A percentile compares a stretch with the other conserved stretches of the same genome.
Conservation (phyloP, 2,329 filamentous ascomycete species). For the Trichoderma harzianum region DNA sequence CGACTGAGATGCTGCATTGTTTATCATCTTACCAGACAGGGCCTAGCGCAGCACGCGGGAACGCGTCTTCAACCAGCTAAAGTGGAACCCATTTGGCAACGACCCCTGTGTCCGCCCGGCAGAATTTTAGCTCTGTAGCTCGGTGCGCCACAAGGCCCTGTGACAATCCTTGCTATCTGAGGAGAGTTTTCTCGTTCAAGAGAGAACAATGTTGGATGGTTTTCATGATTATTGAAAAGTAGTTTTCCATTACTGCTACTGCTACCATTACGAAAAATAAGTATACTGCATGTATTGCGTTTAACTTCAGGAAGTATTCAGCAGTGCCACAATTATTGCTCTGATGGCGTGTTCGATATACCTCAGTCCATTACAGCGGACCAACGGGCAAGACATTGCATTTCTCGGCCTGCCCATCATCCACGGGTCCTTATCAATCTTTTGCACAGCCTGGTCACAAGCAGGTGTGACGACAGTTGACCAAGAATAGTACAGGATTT, state of each 20-base stretch:
- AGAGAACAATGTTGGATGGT: not conserved
- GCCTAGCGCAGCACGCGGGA: slow-evolving; percentile 31
- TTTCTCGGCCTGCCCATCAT: slow-evolving; percentile 20
- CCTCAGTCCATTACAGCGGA: slow-evolving; percentile 9
- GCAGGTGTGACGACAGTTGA: not conserved
- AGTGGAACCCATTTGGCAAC: slow-evolving; percentile 6
- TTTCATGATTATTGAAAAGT: not conserved
- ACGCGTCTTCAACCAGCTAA: slow-evolving; percentile 28
- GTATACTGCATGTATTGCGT: not conserved
- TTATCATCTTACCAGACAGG: slow-evolving; percentile 32
- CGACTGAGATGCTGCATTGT: slow-evolving; percentile 34
- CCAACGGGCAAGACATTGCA: slow-evolving; percentile 22
- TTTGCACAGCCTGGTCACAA: not conserved
- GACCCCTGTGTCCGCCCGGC: slow-evolving; percentile 3
- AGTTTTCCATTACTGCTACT: not conserved
- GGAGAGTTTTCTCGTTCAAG: not conserved
- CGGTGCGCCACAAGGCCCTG: not conserved
- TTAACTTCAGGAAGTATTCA: not conserved
- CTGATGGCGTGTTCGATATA: not conserved
- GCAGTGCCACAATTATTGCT: not conserved
- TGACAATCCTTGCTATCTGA: not conserved
- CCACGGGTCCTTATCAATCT: not conserved
- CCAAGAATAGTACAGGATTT: not conserved
- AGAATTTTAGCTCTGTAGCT: not conserved
- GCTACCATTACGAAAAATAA: not conserved